These are phyloP conservation scores for Trichoderma asperelloides DNA, from an alignment of 495 filamentous ascomycete genomes.

Conservation along the genomic window DNA sequence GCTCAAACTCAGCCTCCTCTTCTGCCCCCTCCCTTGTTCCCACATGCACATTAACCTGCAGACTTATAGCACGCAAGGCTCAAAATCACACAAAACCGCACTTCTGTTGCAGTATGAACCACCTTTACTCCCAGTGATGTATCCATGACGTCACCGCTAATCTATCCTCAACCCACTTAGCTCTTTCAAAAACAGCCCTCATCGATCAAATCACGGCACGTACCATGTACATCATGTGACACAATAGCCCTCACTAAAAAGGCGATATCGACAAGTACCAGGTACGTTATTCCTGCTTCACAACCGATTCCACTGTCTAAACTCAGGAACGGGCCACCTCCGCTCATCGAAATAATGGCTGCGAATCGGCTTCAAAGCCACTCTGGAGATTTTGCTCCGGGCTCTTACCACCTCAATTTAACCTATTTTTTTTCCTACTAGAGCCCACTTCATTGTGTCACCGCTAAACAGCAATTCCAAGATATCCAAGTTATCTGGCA, in stretches of 20 bases:
- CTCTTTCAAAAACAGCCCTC: background rate
- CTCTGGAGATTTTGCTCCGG: background rate
- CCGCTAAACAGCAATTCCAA: background rate
- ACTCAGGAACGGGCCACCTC: background rate
- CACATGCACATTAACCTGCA: background rate
- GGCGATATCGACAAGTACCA: background rate
- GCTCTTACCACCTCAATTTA: background rate
- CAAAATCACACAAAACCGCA: background rate
- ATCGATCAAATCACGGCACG: too few relatives aligned
- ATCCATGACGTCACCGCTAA: background rate
- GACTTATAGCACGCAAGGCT: background rate
- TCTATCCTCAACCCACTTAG: background rate
- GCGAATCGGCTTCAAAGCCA: background rate
- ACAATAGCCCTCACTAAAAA: too few relatives aligned
- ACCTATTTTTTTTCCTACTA: background rate
- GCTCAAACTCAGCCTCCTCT: background rate
- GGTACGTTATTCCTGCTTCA: background rate
- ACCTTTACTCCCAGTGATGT: background rate
- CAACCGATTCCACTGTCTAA: background rate
- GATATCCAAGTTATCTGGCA: background rate
- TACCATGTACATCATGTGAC: too few relatives aligned
- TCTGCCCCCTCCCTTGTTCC: background rate
- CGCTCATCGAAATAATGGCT: background rate
- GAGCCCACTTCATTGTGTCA: background rate
- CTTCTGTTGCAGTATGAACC: background rate